phyloP scores from a whole-genome alignment of 208 protist genomes.

The Crithidia mellificae region DNA sequence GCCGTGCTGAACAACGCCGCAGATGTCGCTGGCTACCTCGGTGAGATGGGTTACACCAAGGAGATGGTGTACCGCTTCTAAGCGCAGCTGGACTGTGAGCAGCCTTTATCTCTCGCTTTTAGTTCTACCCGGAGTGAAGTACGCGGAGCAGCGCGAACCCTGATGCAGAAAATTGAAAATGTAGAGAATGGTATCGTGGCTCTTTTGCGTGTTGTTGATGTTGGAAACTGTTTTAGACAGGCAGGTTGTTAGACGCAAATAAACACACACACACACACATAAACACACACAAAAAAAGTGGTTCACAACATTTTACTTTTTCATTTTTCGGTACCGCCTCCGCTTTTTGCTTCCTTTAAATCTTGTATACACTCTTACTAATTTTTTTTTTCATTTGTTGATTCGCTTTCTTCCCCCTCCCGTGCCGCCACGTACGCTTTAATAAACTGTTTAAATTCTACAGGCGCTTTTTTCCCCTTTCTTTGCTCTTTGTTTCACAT shows the following conservation, averaged over 20 bases:
- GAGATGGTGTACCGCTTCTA: constrained; percentile 90
- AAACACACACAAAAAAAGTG: not conserved
- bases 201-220: not conserved
- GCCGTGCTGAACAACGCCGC: constrained; percentile 77
- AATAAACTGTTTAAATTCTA: not conserved
- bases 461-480: not conserved
- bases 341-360: not conserved
- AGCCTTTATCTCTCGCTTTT: too few species aligned
- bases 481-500: not conserved
- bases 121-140: not conserved
- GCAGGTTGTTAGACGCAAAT: too few species aligned
- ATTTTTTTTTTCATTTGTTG: not conserved
- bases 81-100: too few species aligned
- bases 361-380: not conserved
- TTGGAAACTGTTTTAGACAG: not conserved
- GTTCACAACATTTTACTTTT: not conserved
- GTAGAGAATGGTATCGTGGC: not conserved
- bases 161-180: not conserved
- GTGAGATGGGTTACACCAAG: constrained; percentile 71
- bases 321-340: constrained; percentile 4
- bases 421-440: not conserved
- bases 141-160: not conserved
- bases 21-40: constrained; percentile 76
- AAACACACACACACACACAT: not conserved
- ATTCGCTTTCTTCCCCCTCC: not conserved